Conservation (phyloP, 2,329 filamentous ascomycete species). For the Fusarium caatingaense region DNA sequence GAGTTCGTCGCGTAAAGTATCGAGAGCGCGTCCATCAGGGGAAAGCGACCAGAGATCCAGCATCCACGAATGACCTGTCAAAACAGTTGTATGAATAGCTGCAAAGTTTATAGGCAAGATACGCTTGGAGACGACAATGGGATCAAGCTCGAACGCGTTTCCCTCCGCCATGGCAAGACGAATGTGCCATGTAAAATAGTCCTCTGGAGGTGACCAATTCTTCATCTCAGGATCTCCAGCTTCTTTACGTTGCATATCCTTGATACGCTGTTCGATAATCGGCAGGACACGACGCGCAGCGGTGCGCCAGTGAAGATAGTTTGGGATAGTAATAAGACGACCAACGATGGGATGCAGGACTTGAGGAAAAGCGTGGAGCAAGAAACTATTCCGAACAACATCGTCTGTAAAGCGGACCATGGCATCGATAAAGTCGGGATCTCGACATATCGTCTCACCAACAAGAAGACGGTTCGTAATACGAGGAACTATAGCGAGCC, state of each 20-base stretch:
- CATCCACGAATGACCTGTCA: conserved; percentile 61
- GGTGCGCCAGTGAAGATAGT: conserved; percentile 60
- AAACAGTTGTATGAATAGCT: conserved; percentile 67
- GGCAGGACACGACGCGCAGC: conserved; percentile 58
- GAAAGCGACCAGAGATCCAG: conserved; percentile 59
- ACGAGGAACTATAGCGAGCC: conserved; percentile 56
- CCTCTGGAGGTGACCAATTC: conserved; percentile 60
- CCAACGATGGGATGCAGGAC: conserved; percentile 63
- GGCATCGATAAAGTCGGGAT: conserved; percentile 59
- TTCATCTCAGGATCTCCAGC: conserved; percentile 55
- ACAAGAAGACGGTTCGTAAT: conserved; percentile 59
- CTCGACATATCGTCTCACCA: conserved; percentile 53
- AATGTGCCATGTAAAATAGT: conserved; percentile 69
- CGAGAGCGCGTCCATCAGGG: conserved; percentile 50
- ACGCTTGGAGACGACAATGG: conserved; percentile 61
- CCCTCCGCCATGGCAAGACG: conserved; percentile 61
- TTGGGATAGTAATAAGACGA: conserved; percentile 57
- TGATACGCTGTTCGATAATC: conserved; percentile 61
- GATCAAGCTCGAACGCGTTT: conserved; percentile 56
- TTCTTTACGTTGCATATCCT: conserved; percentile 57
- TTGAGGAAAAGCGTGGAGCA: conserved; percentile 60
- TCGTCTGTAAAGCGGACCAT: conserved; percentile 63
- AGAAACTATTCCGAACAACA: conserved; percentile 58
- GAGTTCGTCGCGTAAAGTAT: conserved; percentile 58
- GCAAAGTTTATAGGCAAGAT: conserved; percentile 68